Conservation (phyloP, 179 eudicot species). For the Patellifolia procumbens region DNA sequence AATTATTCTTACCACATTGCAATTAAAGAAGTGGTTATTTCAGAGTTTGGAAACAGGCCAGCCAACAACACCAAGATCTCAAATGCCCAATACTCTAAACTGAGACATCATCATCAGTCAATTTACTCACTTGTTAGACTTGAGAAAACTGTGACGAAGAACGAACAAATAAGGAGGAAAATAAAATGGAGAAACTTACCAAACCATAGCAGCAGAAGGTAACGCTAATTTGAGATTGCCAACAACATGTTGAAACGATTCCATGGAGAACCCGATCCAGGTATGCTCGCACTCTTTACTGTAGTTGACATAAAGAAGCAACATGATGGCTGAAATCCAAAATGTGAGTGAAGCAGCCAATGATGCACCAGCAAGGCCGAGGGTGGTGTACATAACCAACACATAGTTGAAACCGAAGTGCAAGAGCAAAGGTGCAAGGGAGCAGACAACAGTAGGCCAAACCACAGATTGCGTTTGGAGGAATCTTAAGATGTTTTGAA, state of each 20-base stretch:
- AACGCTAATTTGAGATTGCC: conserved; percentile 54
- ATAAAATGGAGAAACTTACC: conserved; percentile 23
- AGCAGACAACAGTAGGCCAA: conserved; percentile 50
- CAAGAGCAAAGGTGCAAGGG: conserved; percentile 39
- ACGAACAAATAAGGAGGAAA: background rate
- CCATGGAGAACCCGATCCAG: conserved; percentile 53
- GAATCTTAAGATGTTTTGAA: conserved; percentile 67
- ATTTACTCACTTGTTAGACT: no score
- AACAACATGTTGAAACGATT: conserved; percentile 40
- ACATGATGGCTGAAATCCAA: conserved; percentile 37
- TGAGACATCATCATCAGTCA: background rate
- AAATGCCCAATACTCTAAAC: background rate
- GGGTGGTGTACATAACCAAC: conserved; percentile 47
- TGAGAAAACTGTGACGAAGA: background rate
- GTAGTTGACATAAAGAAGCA: no score
- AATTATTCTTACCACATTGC: background rate
- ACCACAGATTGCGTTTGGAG: conserved; percentile 75
- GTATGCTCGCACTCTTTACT: conserved; percentile 49
- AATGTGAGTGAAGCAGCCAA: conserved; percentile 57
- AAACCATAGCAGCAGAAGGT: conserved; percentile 89
- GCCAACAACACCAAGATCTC: background rate
- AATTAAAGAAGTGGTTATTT: background rate
- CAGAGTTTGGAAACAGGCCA: background rate
- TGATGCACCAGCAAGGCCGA: conserved; percentile 59
- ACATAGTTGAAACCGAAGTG: conserved; percentile 49